Evolutionary conservation across 2,329 filamentous ascomycete genomes (phyloP), one percentile per base, ranked within the genome.

Genomic region (Diaporthe citriasiana): DNA sequence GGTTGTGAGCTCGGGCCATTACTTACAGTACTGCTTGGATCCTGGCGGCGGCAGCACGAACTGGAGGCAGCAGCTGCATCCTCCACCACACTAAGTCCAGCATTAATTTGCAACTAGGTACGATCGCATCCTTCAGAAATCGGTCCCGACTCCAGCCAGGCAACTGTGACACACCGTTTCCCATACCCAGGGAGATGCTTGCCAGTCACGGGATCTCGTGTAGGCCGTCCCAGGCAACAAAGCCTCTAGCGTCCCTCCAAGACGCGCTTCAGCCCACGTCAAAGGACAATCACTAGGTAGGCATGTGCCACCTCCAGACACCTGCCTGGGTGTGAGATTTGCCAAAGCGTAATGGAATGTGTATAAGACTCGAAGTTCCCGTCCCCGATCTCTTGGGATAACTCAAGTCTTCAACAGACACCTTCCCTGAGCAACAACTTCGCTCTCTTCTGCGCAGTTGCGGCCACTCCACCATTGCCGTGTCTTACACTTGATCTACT

Each of bases 121-220:
- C 10, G 30, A 33, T 53, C 19, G 33, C 45, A 71, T 63, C 45
- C 42, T 63, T 10, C 50, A 47, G 30, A 22, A 7, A 4, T 53
- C 35, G 47, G 15, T 51, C n/a, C 22, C 35, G 40, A n/a, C 2
- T 8, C 53, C 33, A 15, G 35, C 57, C 70, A 72, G 73, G 73
- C 70, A 72, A 30, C 38, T 38, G 30, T 56, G 42, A n/a, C 33
- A 17, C 30, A 50, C 38, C 15, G 69, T 38, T 19, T 15, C 22
- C 50, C 40, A 22, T 27, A 13, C 22, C 55, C 12, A 25, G n/a
- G 40, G 38, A 40, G 30, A 53, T 45, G 56, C 33, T 69, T 42
- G 71, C 30, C 27, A 22, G 53, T 73, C 73, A 74, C 70, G 70
- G 27, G 70, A 53, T 69, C 66, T 74, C 73, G 73, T 65, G 70